Base-by-base conservation (phyloP, 139 green algal species). In the Chlamydomonas sphaeroides region DNA sequence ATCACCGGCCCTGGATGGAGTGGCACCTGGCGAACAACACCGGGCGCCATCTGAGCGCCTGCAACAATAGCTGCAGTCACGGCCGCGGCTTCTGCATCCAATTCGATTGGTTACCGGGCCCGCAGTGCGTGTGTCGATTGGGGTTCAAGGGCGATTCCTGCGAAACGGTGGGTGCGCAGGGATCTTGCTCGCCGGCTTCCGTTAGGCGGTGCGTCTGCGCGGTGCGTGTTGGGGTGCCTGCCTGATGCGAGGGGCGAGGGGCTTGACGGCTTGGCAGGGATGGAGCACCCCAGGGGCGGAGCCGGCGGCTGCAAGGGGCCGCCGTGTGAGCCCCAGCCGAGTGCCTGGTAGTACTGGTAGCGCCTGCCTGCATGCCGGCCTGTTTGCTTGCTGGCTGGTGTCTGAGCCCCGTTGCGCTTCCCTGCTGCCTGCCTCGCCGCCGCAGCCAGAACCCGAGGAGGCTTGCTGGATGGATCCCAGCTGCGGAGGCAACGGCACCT, bases 391-490 rank as follows among this genome's bases (percentile, higher is more conserved):
- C n/a, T n/a, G n/a, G n/a, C n/a, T n/a, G n/a, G n/a, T n/a, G n/a
- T n/a, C n/a, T n/a, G n/a, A n/a, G n/a, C n/a, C n/a, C n/a, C n/a
- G n/a, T n/a, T n/a, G n/a, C n/a, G 45, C 11, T 53, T 14, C 45
- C 14, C 45, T 14, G 11, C 45, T 53, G 11, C 45, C 45, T 53
- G 11, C 45, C 14, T 53, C 45, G 45, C 45, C 45, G 11, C 11
- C 45, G 11, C 56, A 62, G 56, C 23, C 8, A 7, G 56, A 62
- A 6, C 3, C 23, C 17, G 23, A 28, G 25, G 25, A 32, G 30
- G 63, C 77, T 0, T 83, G 77, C 63, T 83, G 63, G 63, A 76
- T 83, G 41, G 45, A 6, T 2, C 77, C 77, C 23, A 53, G 10
- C 20, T 83, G 77, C 62, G 35, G 33, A 7, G 77, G 77, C 17